Evolutionary conservation across 345 rosid species (phyloP).

Genomic region (Eutrema japonicum): DNA sequence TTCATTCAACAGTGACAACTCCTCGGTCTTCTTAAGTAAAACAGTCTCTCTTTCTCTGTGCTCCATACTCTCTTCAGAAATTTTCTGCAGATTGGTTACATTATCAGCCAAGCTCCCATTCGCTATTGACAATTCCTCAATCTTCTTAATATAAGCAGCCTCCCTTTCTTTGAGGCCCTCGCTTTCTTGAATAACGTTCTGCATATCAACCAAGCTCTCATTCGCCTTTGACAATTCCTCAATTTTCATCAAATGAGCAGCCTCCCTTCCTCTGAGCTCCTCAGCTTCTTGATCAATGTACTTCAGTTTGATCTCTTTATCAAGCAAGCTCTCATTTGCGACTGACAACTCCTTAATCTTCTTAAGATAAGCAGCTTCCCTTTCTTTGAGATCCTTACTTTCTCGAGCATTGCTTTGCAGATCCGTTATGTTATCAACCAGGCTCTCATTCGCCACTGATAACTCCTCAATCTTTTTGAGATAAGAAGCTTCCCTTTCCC

Average conservation of each 20-base stretch:
- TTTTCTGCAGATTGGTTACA: conserved; percentile 65
- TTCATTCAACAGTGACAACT: conserved; percentile 24
- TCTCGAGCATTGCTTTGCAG: conserved; percentile 58
- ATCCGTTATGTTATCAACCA: conserved; percentile 66
- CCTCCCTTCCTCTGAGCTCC: conserved; percentile 32
- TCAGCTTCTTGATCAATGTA: conserved; percentile 48
- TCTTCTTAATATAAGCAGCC: conserved; percentile 53
- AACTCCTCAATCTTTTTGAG: conserved; percentile 34
- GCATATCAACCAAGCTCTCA: conserved; percentile 26
- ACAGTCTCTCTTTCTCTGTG: conserved; percentile 42
- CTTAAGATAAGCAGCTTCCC: conserved; percentile 17
- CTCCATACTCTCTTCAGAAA: conserved; percentile 62
- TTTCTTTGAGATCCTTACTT: conserved; percentile 25
- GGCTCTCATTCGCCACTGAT: conserved; percentile 49
- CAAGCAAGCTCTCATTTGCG: conserved; percentile 45
- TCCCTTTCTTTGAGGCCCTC: conserved; percentile 68
- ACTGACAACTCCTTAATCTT: conserved; percentile 33
- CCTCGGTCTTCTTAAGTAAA: conserved; percentile 29
- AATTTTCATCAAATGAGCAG: conserved; percentile 36
- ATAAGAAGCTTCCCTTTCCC: conserved; percentile 21
- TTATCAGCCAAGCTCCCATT: conserved; percentile 62
- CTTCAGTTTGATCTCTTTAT: conserved; percentile 73
- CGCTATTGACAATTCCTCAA: conserved; percentile 67
- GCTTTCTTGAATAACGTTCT: conserved; percentile 46
- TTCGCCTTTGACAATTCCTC: conserved; percentile 32